Percentiles rank a stretch among this genome's conserved stretches.
These are phyloP conservation scores for Gloeostereum incarnatum DNA, from an alignment of 768 basidiomycete genomes.

Conservation along the genomic window DNA sequence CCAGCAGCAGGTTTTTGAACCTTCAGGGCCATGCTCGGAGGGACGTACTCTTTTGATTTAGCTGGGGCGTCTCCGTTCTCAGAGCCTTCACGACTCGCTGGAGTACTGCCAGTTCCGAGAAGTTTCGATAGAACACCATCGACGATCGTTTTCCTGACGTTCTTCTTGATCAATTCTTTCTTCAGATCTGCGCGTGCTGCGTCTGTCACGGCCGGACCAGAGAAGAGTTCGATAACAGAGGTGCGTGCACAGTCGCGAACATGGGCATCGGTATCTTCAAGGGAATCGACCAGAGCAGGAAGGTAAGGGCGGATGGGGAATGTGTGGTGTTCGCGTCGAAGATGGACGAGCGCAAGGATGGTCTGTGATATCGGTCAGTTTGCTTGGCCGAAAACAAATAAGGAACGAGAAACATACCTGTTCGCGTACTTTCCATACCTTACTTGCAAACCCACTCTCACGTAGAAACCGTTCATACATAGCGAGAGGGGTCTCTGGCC, in stretches of 20 bases:
- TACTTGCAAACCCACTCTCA: conserved; percentile 69
- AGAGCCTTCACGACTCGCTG: conserved; percentile 46
- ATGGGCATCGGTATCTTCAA: conserved; percentile 86
- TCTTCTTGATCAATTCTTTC: conserved; percentile 81
- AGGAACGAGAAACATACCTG: conserved; percentile 49
- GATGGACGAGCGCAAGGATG: conserved; percentile 60
- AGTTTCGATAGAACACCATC: conserved; percentile 71
- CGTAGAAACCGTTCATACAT: conserved; percentile 65
- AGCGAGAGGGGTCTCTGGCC: conserved; percentile 56
- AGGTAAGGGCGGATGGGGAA: conserved; percentile 83
- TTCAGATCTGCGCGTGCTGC: conserved; percentile 89
- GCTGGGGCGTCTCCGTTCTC: conserved; percentile 42
- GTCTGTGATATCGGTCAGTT: conserved; percentile 24
- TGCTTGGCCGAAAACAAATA: conserved; percentile 2
- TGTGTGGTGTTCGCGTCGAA: conserved; percentile 59
- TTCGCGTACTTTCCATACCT: conserved; percentile 81
- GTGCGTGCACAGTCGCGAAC: conserved; percentile 83
- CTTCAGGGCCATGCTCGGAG: conserved; percentile 63
- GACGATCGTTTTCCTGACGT: conserved; percentile 79
- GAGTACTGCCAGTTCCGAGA: conserved; percentile 32
- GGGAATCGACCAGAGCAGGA: conserved; percentile 65
- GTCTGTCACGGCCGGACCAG: conserved; percentile 73
- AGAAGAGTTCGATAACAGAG: conserved; percentile 78
- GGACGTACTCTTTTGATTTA: conserved; percentile 54
- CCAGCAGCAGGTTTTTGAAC: conserved; percentile 38